These are phyloP conservation scores for Rhododendron mucronatum DNA, from an alignment of 148 eudicot species.

Conservation along the genomic window DNA sequence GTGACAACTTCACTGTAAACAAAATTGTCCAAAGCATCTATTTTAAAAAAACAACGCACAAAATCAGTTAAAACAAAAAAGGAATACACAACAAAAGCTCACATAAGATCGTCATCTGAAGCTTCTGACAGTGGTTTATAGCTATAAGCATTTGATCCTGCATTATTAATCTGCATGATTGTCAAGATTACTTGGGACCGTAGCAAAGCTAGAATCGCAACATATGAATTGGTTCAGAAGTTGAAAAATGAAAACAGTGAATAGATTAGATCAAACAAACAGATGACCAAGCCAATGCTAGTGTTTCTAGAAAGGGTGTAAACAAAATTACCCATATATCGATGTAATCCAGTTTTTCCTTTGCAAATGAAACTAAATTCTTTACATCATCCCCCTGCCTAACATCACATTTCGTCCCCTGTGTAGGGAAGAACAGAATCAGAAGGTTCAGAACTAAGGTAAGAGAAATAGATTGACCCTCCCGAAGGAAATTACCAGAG, in stretches of 20 bases:
- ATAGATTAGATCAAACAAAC: background rate
- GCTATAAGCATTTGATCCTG: constrained; percentile 99
- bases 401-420: constrained; percentile 89
- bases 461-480: background rate
- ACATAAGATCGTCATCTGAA: constrained; percentile 96
- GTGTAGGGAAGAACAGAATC: constrained; percentile 13
- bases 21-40: constrained; percentile 3
- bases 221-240: background rate
- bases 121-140: constrained; percentile 91
- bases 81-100: constrained; percentile 18
- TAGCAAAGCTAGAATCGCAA: background rate
- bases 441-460: constrained; percentile 8
- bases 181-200: constrained; percentile 24
- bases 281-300: background rate
- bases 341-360: constrained; percentile 64
- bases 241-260: background rate
- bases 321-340: constrained; percentile 77
- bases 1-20: constrained; percentile 85
- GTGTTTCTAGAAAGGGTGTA: background rate
- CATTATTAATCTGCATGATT: constrained; percentile 96
- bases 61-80: background rate
- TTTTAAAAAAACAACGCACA: background rate
- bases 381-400: constrained; percentile 72
- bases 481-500: background rate
- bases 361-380: constrained; percentile 71